A percentile compares a stretch with the other conserved stretches of the same genome.
Conservation (phyloP, 2,329 filamentous ascomycete genomes). For the Beauveria caledonica region DNA sequence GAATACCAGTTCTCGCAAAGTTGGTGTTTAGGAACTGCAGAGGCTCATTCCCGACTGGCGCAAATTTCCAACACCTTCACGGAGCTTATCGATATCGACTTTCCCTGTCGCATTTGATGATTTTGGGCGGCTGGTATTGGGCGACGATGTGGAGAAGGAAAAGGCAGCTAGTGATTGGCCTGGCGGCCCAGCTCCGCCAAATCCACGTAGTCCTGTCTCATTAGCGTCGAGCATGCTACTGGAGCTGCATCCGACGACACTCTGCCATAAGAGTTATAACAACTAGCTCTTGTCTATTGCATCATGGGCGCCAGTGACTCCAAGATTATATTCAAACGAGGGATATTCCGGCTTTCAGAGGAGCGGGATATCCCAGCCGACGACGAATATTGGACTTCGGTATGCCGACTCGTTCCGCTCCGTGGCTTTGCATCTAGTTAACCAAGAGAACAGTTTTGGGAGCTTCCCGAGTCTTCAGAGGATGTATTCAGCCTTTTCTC, state of each 20-base stretch:
- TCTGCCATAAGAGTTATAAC: neutral
- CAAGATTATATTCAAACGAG: constrained; percentile 97
- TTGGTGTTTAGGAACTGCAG: neutral
- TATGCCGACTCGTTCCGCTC: constrained; percentile 36
- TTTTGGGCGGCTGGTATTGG: neutral
- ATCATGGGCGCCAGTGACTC: constrained; percentile 95
- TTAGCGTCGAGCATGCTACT: constrained; percentile 10
- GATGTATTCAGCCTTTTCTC: constrained; percentile 97
- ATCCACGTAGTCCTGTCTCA: constrained; percentile 1
- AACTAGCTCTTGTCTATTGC: constrained; percentile 16
- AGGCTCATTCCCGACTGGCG: neutral
- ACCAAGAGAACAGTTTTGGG: constrained; percentile 67
- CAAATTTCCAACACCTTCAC: neutral
- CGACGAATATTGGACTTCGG: constrained; percentile 88
- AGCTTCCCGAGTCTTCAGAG: constrained; percentile 88
- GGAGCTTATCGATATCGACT: constrained; percentile 4
- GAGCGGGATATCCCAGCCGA: constrained; percentile 79
- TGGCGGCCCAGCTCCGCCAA: neutral
- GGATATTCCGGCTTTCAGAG: constrained; percentile 94
- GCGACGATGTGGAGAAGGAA: neutral
- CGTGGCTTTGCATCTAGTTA: constrained; percentile 14
- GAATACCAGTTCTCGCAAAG: neutral
- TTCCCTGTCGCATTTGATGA: neutral
- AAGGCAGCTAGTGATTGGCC: neutral
- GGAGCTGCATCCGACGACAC: neutral